phyloP scores from a whole-genome alignment of 129 eudicot genomes.

The Erigeron canadensis region DNA sequence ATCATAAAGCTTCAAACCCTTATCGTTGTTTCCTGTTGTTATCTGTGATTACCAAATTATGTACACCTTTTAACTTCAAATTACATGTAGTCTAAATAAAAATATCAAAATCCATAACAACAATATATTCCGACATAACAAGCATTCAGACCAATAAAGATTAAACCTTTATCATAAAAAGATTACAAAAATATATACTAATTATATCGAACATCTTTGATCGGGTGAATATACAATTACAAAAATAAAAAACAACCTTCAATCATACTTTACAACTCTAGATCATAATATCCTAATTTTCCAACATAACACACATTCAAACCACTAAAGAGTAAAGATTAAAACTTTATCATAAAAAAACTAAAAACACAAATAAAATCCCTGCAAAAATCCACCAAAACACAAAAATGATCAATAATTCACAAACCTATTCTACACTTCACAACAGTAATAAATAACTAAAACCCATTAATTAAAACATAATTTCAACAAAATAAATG shows the following conservation, averaged over 20 bases:
- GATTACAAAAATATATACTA: too few relatives aligned
- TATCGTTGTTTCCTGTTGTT: slow-evolving; percentile 75
- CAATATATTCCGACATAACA: not conserved
- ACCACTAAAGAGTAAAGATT: too few relatives aligned
- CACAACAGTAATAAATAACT: too few relatives aligned
- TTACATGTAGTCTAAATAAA: too few relatives aligned
- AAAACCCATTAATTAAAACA: not conserved
- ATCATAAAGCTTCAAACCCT: slow-evolving; percentile 94
- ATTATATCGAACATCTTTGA: not conserved
- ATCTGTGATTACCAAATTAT: slow-evolving; percentile 48
- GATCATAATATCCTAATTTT: too few relatives aligned
- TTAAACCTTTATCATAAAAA: too few relatives aligned
- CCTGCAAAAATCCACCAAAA: not conserved
- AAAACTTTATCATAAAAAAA: too few relatives aligned
- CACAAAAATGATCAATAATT: not conserved
- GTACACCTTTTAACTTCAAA: slow-evolving; percentile 2
- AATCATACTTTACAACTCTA: not conserved
- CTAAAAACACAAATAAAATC: not conserved
- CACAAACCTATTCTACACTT: not conserved
- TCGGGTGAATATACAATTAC: not conserved
- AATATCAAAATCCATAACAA: too few relatives aligned
- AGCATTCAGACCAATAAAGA: not conserved
- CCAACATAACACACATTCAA: too few relatives aligned
- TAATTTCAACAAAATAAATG: not conserved
- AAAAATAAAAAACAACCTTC: not conserved